Base-by-base conservation (phyloP, 257 asterid species). In the Paulownia fortunei region DNA sequence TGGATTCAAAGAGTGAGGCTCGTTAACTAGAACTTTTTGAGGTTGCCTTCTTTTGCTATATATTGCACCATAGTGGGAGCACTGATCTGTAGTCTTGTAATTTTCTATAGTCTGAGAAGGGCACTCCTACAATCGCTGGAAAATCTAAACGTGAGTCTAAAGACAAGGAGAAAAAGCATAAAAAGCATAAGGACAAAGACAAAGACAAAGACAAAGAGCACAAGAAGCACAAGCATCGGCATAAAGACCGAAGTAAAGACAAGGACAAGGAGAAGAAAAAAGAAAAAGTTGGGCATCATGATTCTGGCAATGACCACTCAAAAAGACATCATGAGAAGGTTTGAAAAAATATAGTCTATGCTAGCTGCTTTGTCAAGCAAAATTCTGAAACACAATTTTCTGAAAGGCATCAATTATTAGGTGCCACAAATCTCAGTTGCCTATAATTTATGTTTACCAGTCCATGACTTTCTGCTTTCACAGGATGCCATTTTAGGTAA, bases 261-360 rank as follows among this genome's bases (percentile, higher is more conserved):
- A 94, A 90, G 86, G 98, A 94, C 90, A 94, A 94, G 88, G 98
- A 95, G 85, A 94, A 89, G 87, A 92, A 88, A 87, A 95, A 90
- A 72, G 97, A 91, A 58, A 95, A 86, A 85, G 84, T 88, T 77
- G 87, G 91, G 79, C 92, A 87, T 84, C 92, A 87, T 78, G 99
- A 94, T 69, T 86, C 98, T 78, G 96, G 91, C 66, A 90, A 93
- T 76, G 97, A 94, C 74, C 95, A 83, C 84, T 89, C 96, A 19
- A 92, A 88, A 88, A 89, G 89, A 74, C 90, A 89, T 77, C 97
- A 89, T 21, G 97, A 91, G 55, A 92, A 95, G 99, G 99, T 93
- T 37, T 41, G 87, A 69, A 23, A 64, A 32, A 32, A 8, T 8
- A 62, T 79, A 52, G 59, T 80, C 2, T 73, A 19, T 66, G 47